Percentiles rank a stretch among this genome's conserved stretches.
phyloP scores from a whole-genome alignment of 2,329 filamentous ascomycete genomes.

The Byssochlamys sp. region DNA sequence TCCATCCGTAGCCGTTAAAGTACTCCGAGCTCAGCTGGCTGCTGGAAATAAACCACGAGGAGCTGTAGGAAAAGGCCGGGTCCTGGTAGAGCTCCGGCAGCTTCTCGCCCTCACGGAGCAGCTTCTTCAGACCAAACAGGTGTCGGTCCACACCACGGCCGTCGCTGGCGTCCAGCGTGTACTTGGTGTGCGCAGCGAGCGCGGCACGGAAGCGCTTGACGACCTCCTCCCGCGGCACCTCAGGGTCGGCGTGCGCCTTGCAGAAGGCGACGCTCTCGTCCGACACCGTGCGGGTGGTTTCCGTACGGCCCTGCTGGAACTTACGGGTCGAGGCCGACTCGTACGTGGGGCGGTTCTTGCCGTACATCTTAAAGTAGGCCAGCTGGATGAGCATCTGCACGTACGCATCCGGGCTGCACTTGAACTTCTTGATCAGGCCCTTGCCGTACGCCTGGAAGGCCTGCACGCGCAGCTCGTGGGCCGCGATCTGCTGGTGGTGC shows the following conservation, averaged over 20 bases:
- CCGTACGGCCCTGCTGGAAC: constrained; percentile 92
- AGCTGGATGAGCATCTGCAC: constrained; percentile 98
- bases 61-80: constrained; percentile 72
- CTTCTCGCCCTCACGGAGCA: constrained; percentile 69
- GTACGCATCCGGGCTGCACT: constrained; percentile 92
- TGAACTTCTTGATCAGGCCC: constrained; percentile 98
- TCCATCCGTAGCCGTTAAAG: constrained; percentile 99
- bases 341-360: constrained; percentile 93
- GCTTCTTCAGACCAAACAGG: constrained; percentile 92
- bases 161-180: constrained; percentile 79
- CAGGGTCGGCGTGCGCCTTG: constrained; percentile 67
- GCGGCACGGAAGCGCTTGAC: constrained; percentile 73
- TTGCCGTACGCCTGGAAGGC: constrained; percentile 97
- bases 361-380: constrained; percentile 98
- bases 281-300: constrained; percentile 86
- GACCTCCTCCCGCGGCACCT: constrained; percentile 53
- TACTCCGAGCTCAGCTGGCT: constrained; percentile 90
- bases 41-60: constrained; percentile 79
- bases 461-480: constrained; percentile 86
- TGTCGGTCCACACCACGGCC: constrained; percentile 92
- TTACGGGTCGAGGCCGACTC: constrained; percentile 89
- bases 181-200: constrained; percentile 72
- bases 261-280: constrained; percentile 89
- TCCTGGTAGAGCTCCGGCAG: constrained; percentile 77
- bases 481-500: constrained; percentile 70